phyloP scores from a whole-genome alignment of 139 green algal genomes.

The Coelastrella sp. region DNA sequence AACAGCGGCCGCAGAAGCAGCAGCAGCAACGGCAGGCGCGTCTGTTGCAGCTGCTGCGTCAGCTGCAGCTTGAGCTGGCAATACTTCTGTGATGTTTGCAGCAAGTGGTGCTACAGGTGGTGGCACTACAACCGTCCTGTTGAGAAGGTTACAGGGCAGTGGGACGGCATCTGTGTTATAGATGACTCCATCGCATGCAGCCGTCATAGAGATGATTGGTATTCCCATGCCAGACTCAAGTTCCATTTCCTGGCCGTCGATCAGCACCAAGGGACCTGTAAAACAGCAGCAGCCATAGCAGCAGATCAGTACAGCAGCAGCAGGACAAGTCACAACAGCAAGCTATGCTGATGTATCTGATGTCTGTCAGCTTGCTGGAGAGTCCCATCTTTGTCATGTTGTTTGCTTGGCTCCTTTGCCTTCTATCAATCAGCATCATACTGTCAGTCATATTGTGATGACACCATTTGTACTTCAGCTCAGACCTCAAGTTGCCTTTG shows the following conservation, averaged over 20 bases:
- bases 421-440: too few relatives aligned
- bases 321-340: neutral
- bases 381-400: too few relatives aligned
- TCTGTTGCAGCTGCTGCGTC: constrained; percentile 1
- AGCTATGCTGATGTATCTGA: too few relatives aligned
- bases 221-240: neutral
- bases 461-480: too few relatives aligned
- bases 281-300: neutral
- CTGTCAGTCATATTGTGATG: too few relatives aligned
- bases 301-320: neutral
- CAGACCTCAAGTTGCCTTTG: too few relatives aligned
- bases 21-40: neutral
- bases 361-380: too few relatives aligned
- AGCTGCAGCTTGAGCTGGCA: neutral
- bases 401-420: too few relatives aligned
- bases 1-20: constrained; percentile 8
- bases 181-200: constrained; percentile 37
- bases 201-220: constrained; percentile 24
- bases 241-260: constrained; percentile 37
- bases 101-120: neutral
- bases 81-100: neutral
- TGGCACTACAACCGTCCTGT: constrained; percentile 21
- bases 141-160: constrained; percentile 47
- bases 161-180: constrained; percentile 40
- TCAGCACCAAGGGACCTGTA: constrained; percentile 28